A percentile compares a stretch with the other conserved stretches of the same genome.
These are phyloP conservation scores for Euphorbia corollata DNA, from an alignment of 441 rosid genomes.

Conservation along the genomic window DNA sequence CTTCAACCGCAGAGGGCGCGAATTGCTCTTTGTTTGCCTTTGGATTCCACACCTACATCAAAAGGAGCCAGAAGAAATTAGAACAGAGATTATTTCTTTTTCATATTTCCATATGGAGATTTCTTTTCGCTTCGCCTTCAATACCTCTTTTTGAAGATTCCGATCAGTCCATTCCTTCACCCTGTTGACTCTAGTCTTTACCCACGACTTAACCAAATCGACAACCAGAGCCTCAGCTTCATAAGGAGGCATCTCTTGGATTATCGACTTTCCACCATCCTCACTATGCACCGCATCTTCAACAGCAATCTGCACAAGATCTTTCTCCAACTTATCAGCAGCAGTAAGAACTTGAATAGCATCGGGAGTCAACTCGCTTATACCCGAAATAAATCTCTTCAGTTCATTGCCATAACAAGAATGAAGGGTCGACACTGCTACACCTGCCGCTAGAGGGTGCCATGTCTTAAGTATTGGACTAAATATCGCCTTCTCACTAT, in stretches of 20 bases:
- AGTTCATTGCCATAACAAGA: constrained; percentile 84
- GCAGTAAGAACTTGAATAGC: constrained; percentile 87
- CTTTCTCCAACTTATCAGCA: constrained; percentile 92
- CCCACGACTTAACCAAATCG: constrained; percentile 83
- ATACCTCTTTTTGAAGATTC: constrained; percentile 85
- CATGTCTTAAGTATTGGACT: constrained; percentile 91
- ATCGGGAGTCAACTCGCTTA: constrained; percentile 77
- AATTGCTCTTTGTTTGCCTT: constrained; percentile 58
- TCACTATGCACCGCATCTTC: constrained; percentile 95
- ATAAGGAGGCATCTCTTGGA: constrained; percentile 92
- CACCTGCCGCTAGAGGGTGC: constrained; percentile 99
- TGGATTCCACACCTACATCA: constrained; percentile 62
- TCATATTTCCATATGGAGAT: no score
- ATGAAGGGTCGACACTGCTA: constrained; percentile 98
- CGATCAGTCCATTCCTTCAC: constrained; percentile 83
- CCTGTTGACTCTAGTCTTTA: constrained; percentile 64
- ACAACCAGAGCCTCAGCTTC: constrained; percentile 82
- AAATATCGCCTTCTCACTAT: constrained; percentile 68
- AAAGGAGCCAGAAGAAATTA: background rate
- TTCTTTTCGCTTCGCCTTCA: background rate
- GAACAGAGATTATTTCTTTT: background rate
- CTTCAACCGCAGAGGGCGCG: constrained; percentile 81
- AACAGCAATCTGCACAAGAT: constrained; percentile 95
- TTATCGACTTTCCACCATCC: constrained; percentile 95
- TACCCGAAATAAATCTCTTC: constrained; percentile 59